phyloP scores from a whole-genome alignment of 176 grass and related monocot genomes.

The Oryza coarctata region DNA sequence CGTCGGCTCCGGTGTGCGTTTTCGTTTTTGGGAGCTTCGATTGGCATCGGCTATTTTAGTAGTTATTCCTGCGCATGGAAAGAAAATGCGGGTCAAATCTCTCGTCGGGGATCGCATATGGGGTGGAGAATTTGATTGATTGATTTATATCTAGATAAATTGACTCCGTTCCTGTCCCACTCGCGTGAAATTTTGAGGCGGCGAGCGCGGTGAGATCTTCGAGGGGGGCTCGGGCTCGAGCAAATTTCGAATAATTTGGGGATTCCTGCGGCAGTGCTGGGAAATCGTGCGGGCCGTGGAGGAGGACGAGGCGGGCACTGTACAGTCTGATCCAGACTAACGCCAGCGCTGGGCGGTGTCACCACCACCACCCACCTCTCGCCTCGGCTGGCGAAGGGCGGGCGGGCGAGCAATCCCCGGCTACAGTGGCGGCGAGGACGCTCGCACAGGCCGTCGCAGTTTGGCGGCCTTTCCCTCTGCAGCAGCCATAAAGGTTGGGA shows the following conservation, averaged over 20 bases:
- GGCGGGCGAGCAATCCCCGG: not conserved
- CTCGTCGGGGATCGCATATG: not conserved
- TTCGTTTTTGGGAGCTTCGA: not conserved
- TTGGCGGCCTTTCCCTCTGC: slow-evolving; percentile 34
- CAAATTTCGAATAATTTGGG: slow-evolving; percentile 28
- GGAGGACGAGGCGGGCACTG: slow-evolving; percentile 27
- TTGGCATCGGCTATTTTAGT: not conserved
- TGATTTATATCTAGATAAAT: not conserved
- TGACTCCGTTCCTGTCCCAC: slow-evolving; percentile 20
- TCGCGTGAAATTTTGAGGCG: slow-evolving; percentile 19
- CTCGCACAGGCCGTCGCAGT: slow-evolving; percentile 20
- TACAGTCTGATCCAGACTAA: slow-evolving; percentile 35
- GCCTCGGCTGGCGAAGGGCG: not conserved
- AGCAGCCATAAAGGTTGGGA: slow-evolving; percentile 40
- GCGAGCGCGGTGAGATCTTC: slow-evolving; percentile 46
- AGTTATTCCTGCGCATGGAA: slow-evolving; percentile 13
- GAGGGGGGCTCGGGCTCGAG: not conserved
- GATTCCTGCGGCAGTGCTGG: slow-evolving; percentile 33
- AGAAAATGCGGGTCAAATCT: slow-evolving; percentile 37
- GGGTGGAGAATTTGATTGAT: not conserved
- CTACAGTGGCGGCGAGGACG: slow-evolving; percentile 48
- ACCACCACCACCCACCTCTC: not conserved
- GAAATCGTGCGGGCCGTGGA: slow-evolving; percentile 34
- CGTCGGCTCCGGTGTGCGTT: not conserved
- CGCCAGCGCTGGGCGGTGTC: not conserved